Conservation (phyloP, 129 eudicot species). For the Chrysanthemum seticuspe region DNA sequence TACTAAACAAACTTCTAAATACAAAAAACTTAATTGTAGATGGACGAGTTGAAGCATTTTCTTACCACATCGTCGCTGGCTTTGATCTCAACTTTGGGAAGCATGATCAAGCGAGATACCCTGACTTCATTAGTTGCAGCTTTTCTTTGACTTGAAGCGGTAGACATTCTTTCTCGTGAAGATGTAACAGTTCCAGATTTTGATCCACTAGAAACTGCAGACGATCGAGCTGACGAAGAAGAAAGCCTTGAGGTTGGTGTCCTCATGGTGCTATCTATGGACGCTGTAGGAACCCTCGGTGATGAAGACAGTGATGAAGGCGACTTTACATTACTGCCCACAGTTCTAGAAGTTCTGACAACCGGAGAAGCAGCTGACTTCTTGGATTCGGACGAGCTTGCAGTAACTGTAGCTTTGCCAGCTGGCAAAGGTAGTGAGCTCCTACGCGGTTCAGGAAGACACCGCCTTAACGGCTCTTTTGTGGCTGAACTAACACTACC, state of each 20-base stretch:
- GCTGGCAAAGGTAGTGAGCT: constrained; percentile 48
- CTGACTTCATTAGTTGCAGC: constrained; percentile 57
- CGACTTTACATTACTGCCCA: constrained; percentile 29
- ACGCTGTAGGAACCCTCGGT: constrained; percentile 50
- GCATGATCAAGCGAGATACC: constrained; percentile 83
- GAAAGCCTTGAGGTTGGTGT: constrained; percentile 53
- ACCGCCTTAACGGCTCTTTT: constrained; percentile 61
- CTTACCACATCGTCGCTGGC: constrained; percentile 96
- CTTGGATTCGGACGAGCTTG: constrained; percentile 43
- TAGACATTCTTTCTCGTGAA: constrained; percentile 57
- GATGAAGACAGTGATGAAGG: constrained; percentile 56
- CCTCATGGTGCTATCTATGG: constrained; percentile 50
- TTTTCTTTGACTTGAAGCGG: constrained; percentile 58
- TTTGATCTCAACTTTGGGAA: constrained; percentile 91
- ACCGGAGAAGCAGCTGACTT: constrained; percentile 58
- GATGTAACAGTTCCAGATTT: constrained; percentile 48
- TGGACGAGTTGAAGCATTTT: constrained; percentile 6
- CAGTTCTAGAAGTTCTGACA: constrained; percentile 44
- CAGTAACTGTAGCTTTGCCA: constrained; percentile 37
- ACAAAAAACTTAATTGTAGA: not conserved
- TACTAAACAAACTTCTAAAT: not conserved
- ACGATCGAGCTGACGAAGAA: constrained; percentile 54
- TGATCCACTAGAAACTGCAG: constrained; percentile 62
- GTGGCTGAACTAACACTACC: constrained; percentile 38
- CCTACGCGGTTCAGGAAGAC: constrained; percentile 70